phyloP scores from a whole-genome alignment of 164 flowering plant genomes.

The Vitis labrusca region DNA sequence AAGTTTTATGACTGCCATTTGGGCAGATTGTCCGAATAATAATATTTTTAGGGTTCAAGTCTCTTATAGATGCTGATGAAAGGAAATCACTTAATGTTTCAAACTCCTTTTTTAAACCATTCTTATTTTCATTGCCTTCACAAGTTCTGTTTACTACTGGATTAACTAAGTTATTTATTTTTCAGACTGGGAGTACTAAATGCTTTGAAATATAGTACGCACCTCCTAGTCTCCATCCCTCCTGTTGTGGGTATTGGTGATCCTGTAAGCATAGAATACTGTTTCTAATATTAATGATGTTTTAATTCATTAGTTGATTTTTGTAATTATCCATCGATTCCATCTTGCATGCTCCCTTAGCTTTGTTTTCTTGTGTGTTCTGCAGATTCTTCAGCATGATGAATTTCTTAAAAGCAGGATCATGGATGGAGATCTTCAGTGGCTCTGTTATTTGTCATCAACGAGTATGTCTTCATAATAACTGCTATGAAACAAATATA shows the following conservation, averaged over 20 bases:
- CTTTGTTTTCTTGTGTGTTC: background rate
- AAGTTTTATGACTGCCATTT: too few species aligned
- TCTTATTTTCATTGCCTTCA: background rate
- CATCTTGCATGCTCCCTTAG: background rate
- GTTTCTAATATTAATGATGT: background rate
- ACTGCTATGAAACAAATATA: background rate
- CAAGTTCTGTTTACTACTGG: background rate
- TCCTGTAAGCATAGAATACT: constrained; percentile 49
- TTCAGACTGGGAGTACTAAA: constrained; percentile 42
- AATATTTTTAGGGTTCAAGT: background rate
- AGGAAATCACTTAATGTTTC: background rate
- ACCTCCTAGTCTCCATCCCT: constrained; percentile 80
- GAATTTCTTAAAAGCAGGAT: constrained; percentile 40
- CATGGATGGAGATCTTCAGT: constrained; percentile 53
- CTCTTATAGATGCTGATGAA: background rate
- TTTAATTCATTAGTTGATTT: background rate
- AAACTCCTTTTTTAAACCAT: background rate
- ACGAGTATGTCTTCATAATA: constrained; percentile 52
- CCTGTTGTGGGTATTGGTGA: constrained; percentile 68
- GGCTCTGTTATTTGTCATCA: constrained; percentile 88
- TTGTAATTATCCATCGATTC: background rate
- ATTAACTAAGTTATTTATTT: constrained; percentile 4
- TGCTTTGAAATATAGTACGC: constrained; percentile 49
- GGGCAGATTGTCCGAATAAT: background rate
- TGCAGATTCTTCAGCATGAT: constrained; percentile 62